These are phyloP conservation scores for Centaurea solstitialis DNA, from an alignment of 129 eudicot genomes.

Conservation along the genomic window DNA sequence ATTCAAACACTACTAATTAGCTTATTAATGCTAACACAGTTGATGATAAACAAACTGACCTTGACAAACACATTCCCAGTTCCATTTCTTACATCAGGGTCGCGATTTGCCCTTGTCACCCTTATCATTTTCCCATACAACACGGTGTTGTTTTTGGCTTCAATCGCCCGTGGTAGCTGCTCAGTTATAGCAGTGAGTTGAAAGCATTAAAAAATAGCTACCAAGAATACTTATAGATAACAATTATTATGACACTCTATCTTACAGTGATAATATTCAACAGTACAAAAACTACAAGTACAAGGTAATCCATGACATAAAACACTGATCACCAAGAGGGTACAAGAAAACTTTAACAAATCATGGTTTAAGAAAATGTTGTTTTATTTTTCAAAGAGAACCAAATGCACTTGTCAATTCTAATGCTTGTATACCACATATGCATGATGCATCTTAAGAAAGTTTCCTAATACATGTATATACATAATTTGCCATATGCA, in stretches of 20 bases:
- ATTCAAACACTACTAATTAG: background rate
- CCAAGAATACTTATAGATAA: background rate
- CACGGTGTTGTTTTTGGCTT: slow-evolving; percentile 46
- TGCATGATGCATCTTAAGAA: background rate
- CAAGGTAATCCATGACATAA: background rate
- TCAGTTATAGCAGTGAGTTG: background rate
- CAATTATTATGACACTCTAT: background rate
- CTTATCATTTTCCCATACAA: slow-evolving; percentile 56
- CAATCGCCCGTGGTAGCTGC: slow-evolving; percentile 57
- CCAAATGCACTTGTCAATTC: background rate
- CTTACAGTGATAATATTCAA: background rate
- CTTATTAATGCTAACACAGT: background rate
- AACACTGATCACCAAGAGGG: background rate
- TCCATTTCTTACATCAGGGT: slow-evolving; percentile 61
- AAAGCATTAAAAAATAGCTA: background rate
- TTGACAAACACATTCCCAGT: slow-evolving; percentile 64
- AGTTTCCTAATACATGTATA: background rate
- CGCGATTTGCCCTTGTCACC: slow-evolving; percentile 67
- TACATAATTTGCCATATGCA: background rate
- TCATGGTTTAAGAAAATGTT: background rate
- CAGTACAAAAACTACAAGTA: background rate
- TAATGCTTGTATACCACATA: background rate
- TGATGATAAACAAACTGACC: slow-evolving; percentile 28
- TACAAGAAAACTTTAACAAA: background rate
- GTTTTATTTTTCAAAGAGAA: background rate